Base-by-base conservation (phyloP, 805 yeast species). In the Isabelozyma rhagii region DNA sequence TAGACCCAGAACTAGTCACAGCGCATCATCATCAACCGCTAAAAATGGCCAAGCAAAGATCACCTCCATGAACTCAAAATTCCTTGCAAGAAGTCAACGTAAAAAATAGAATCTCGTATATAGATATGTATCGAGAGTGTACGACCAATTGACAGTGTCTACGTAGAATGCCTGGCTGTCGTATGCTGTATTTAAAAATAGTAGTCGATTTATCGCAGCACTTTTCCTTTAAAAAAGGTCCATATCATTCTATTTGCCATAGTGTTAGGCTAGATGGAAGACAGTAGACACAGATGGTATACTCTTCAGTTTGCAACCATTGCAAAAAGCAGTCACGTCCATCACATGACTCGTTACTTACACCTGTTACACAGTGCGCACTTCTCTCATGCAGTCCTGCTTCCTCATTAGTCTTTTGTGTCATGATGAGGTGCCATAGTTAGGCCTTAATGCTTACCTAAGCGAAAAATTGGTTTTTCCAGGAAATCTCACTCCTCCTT, bases 21-120 rank as follows among this genome's bases (percentile, higher is more conserved):
- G 11, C 11, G 4, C 42, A 15, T 39, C 17, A 13, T 42, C 47
- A 25, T 31, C 49, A 14, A 31, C 36, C 25, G 6, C 25, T 6
- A 31, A 31, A 31, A 31, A 31, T 31, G 53, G 51, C 8, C 43
- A 55, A 50, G 44, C 60, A 63, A 44, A 67, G 60, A 74, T 83
- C 17, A 82, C 87, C 3, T 69, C 82, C 13, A 71, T 78, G 78
- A 83, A 82, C 60, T 84, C 89, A 5, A 81, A 80, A 57, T 70
- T 85, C 44, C 64, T 84, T 50, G 84, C 87, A 4, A 67, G 89
- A 58, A 78, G 83, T 46, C 70, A 73, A 18, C 66, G 83, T 52
- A 76, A 71, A 48, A 76, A 70, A 60, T 66, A 55, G 41, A n/a
- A 41, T n/a, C 36, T 10, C 36, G n/a, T 14, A 11, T 41, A 41